phyloP scores from a whole-genome alignment of 306 rosid species.

The Inga oerstediana region DNA sequence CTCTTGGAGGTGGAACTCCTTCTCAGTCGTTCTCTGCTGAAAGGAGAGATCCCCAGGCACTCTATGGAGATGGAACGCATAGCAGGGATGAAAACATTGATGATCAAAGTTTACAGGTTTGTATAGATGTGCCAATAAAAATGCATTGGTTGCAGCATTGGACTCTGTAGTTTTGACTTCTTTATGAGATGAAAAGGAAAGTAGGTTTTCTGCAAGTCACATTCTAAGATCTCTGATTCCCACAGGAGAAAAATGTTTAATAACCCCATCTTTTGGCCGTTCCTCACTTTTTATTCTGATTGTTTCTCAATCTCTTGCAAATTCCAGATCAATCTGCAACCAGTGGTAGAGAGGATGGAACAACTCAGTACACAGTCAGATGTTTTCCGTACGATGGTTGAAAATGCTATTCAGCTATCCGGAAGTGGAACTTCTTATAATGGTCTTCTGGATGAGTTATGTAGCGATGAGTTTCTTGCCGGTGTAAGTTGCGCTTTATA shows the following conservation, averaged over 20 bases:
- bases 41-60: conserved; percentile 45
- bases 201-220: neutral
- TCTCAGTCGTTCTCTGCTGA: conserved; percentile 48
- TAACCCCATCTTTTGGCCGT: neutral
- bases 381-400: conserved; percentile 73
- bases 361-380: conserved; percentile 51
- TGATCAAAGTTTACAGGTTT: conserved; percentile 65
- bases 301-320: conserved; percentile 3
- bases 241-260: neutral
- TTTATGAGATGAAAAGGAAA: neutral
- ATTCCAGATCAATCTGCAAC: conserved; percentile 59
- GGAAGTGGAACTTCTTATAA: conserved; percentile 48
- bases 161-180: conserved; percentile 3
- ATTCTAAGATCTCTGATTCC: neutral
- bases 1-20: conserved; percentile 59
- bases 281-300: neutral
- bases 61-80: conserved; percentile 34
- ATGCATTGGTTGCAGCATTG: conserved; percentile 19
- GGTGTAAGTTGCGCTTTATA: conserved; percentile 46
- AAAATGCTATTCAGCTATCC: conserved; percentile 62
- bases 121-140: conserved; percentile 23
- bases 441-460: conserved; percentile 73
- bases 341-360: conserved; percentile 63
- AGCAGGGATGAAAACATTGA: conserved; percentile 41
- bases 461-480: conserved; percentile 67